Percentiles rank a stretch among this genome's conserved stretches.
These are phyloP conservation scores for Thermothelomyces thermophilus DNA, from an alignment of 2,329 filamentous ascomycete genomes.

Conservation along the genomic window DNA sequence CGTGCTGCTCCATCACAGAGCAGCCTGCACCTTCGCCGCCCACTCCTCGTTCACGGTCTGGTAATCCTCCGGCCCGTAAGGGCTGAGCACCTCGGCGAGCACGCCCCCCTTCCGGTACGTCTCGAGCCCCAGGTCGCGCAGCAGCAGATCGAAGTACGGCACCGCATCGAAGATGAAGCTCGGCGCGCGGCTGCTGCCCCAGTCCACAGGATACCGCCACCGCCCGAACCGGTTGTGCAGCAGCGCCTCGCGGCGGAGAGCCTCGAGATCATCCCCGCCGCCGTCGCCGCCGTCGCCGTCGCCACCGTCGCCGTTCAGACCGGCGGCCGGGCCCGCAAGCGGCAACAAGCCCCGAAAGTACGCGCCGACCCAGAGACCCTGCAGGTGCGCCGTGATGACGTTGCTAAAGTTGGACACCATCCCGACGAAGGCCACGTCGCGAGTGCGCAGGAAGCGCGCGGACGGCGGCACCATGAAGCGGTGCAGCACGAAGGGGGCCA, in stretches of 20 bases:
- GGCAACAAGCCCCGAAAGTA: constrained; percentile 56
- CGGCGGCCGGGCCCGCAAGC: constrained; percentile 31
- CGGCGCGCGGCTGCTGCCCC: constrained; percentile 49
- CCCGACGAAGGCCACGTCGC: constrained; percentile 42
- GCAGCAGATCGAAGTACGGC: constrained; percentile 63
- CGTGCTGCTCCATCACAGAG: background rate
- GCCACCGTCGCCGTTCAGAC: constrained; percentile 27
- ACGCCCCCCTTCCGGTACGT: constrained; percentile 48
- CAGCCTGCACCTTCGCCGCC: constrained; percentile 1
- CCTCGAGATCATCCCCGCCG: constrained; percentile 26
- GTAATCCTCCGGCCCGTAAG: constrained; percentile 57
- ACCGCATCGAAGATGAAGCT: constrained; percentile 74
- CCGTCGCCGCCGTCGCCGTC: constrained; percentile 15
- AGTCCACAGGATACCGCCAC: constrained; percentile 61
- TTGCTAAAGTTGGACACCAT: constrained; percentile 38
- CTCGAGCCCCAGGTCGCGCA: constrained; percentile 59
- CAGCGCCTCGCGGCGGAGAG: constrained; percentile 48
- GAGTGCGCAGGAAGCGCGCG: constrained; percentile 30
- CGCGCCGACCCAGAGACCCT: constrained; percentile 58
- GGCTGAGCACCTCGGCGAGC: constrained; percentile 44
- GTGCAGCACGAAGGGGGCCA: constrained; percentile 38
- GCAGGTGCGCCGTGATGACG: constrained; percentile 36
- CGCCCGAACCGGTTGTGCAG: constrained; percentile 62
- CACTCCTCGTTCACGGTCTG: constrained; percentile 47
- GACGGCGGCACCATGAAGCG: constrained; percentile 41